phyloP scores from a whole-genome alignment of 139 green algal genomes.

The Ulvella scutata region DNA sequence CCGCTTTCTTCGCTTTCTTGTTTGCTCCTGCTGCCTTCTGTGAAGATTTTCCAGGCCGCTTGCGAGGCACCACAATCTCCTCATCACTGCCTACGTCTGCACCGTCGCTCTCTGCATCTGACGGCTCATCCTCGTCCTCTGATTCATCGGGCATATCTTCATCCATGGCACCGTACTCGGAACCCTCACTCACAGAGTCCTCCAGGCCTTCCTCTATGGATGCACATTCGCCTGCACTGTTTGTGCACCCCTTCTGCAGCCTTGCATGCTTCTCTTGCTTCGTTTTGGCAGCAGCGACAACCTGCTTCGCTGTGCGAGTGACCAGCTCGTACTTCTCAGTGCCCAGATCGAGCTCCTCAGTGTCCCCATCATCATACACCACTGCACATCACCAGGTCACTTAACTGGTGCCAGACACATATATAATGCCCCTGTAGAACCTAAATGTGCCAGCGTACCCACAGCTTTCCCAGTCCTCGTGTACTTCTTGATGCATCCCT shows the following conservation, averaged over 20 bases:
- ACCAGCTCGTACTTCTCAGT: conserved; percentile 24
- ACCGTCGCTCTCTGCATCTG: conserved; percentile 5
- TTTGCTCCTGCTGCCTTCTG: too few relatives aligned
- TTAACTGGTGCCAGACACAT: not conserved
- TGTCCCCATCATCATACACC: conserved; percentile 58
- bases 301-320: too few relatives aligned
- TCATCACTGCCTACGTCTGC: conserved; percentile 11
- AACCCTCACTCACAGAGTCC: not conserved
- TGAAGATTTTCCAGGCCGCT: not conserved
- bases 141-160: conserved; percentile 7
- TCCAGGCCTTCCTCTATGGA: not conserved
- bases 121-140: conserved; percentile 7
- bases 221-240: not conserved
- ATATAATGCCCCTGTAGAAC: not conserved
- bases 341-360: conserved; percentile 43
- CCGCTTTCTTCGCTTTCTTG: not conserved
- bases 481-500: not conserved
- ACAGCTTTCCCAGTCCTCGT: not conserved
- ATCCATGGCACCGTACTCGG: not conserved
- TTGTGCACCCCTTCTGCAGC: too few relatives aligned
- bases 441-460: not conserved
- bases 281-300: not conserved
- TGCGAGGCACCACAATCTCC: not conserved
- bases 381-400: conserved; percentile 11
- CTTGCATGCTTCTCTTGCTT: not conserved